Percentiles rank a stretch among this genome's conserved stretches.
phyloP scores from a whole-genome alignment of 306 rosid genomes.

The Prunus campanulata region DNA sequence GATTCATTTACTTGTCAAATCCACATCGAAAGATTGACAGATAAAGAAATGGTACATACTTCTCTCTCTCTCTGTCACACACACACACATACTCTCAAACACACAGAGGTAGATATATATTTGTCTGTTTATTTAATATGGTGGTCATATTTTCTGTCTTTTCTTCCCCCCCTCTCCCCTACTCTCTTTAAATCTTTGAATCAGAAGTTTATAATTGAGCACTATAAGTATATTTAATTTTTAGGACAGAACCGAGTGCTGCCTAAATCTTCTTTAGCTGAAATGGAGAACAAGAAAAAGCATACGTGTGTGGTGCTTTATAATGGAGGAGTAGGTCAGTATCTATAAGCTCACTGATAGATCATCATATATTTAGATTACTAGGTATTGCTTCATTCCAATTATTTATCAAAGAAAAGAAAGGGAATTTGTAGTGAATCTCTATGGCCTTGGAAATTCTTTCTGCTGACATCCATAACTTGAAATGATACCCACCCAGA shows the following conservation, averaged over 20 bases:
- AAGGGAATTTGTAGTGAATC: conserved; percentile 10
- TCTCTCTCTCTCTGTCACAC: neutral
- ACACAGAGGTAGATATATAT: no score
- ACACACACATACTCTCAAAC: neutral
- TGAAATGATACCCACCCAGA: conserved; percentile 51
- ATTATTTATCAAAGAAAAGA: neutral
- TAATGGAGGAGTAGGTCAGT: conserved; percentile 46
- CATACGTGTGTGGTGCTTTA: conserved; percentile 23
- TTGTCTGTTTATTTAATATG: no score
- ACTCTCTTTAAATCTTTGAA: neutral
- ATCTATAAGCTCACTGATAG: conserved; percentile 22
- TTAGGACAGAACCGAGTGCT: conserved; percentile 70
- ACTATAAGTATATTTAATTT: neutral
- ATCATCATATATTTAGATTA: conserved; percentile 11
- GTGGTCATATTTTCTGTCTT: no score
- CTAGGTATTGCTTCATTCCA: neutral
- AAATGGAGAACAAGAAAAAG: conserved; percentile 37
- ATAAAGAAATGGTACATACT: conserved; percentile 80
- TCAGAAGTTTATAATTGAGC: conserved; percentile 4
- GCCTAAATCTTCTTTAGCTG: conserved; percentile 33
- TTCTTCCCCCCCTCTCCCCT: no score
- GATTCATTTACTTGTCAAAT: conserved; percentile 30
- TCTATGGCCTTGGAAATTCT: neutral
- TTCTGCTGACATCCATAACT: conserved; percentile 24
- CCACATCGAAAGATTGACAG: conserved; percentile 58